Base-by-base conservation (phyloP, 805 yeast species). In the Candida xiaguanensis region DNA sequence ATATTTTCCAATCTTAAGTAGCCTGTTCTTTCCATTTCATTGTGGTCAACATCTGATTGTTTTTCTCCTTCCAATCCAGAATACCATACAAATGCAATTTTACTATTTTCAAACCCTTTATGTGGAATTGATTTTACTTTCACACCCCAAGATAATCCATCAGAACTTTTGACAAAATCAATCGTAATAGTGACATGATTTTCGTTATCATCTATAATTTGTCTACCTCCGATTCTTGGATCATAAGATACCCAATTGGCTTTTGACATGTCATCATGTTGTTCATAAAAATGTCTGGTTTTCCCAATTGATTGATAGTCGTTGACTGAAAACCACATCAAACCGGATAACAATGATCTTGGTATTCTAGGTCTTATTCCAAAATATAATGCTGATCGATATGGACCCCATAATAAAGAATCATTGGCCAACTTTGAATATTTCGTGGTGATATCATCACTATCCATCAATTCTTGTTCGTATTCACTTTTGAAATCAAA, bases 171-270 rank as follows among this genome's bases (percentile, higher is more conserved):
- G 22, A 84, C 84, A 58, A 89, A 85, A 44, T 83, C 85, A 5
- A 86, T 78, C 0, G 77, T 74, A 28, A 93, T 51, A 39, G 75
- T 74, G 3, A 89, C 59, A 39, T 78, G 77, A 44, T 79, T 75
- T 24, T 75, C 84, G 15, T 63, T 59, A 56, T 93, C 99, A 26
- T 69, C 63, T 20, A 93, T 79, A 1, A 75, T 66, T 54, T 93
- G 91, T 44, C 75, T 67, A 0, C 99, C 99, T 17, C 99, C 99
- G 11, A 61, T 36, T 46, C 98, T 72, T 4, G 96, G 89, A 55
- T 93, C 98, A 57, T 84, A 93, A 26, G 70, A 65, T n/a, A 76
- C 70, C 96, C 97, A 93, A 18, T 90, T 87, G 49, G 85, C 91
- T 39, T 76, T 79, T 17, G 70, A 71, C 63, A 89, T 70, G 36